Percentiles rank a stretch among this genome's conserved stretches.
Conservation (phyloP, 2,329 filamentous ascomycete genomes). For the Hymenoscyphus albidus region DNA sequence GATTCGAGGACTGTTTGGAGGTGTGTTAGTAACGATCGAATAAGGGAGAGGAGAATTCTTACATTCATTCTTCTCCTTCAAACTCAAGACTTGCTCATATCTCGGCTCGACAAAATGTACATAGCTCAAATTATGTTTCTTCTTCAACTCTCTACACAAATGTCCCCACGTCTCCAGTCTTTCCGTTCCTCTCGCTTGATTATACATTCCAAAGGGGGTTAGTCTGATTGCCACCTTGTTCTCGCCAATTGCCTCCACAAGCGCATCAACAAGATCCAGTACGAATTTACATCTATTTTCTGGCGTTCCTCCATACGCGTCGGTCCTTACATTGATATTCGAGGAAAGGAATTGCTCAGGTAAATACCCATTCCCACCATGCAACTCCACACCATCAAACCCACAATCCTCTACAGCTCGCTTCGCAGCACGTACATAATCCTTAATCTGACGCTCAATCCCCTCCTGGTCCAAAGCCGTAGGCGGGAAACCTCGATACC, state of each 20-base stretch:
- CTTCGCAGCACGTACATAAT: slow-evolving; percentile 40
- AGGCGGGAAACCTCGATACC: slow-evolving; percentile 39
- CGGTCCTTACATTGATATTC: slow-evolving; percentile 50
- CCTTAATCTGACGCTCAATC: slow-evolving; percentile 37
- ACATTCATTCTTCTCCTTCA: slow-evolving; percentile 45
- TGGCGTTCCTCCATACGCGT: slow-evolving; percentile 47
- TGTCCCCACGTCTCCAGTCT: slow-evolving; percentile 50
- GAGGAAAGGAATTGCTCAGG: slow-evolving; percentile 56
- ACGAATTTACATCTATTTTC: slow-evolving; percentile 49
- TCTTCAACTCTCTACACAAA: slow-evolving; percentile 47
- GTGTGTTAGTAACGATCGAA: not conserved
- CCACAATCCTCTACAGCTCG: slow-evolving; percentile 49
- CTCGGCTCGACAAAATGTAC: slow-evolving; percentile 52
- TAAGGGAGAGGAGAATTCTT: slow-evolving; percentile 9
- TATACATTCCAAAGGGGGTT: slow-evolving; percentile 54
- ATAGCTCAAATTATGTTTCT: slow-evolving; percentile 51
- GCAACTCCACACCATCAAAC: slow-evolving; percentile 50
- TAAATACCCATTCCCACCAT: slow-evolving; percentile 46
- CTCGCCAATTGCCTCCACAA: slow-evolving; percentile 46
- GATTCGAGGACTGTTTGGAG: slow-evolving; percentile 39
- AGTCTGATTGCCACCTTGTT: slow-evolving; percentile 54
- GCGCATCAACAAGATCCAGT: slow-evolving; percentile 50
- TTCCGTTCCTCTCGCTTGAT: slow-evolving; percentile 47
- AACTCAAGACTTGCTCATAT: slow-evolving; percentile 50
- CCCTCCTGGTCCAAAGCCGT: slow-evolving; percentile 37